These are phyloP conservation scores for Polytolypa hystricis DNA, from an alignment of 2,329 filamentous ascomycete species.

Conservation along the genomic window DNA sequence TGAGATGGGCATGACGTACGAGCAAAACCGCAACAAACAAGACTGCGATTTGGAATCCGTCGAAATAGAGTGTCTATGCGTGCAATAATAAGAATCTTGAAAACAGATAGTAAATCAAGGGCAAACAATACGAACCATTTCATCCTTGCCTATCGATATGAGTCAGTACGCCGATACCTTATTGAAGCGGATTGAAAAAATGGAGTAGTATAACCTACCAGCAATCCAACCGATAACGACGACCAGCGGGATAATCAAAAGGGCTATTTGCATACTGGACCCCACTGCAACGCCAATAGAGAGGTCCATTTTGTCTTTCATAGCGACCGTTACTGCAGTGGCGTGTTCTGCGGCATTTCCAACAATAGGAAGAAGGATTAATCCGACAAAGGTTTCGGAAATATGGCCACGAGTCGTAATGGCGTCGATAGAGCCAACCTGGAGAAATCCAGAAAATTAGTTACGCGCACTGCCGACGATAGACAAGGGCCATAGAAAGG, in stretches of 20 bases:
- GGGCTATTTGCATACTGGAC: conserved; percentile 53
- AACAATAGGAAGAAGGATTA: conserved; percentile 55
- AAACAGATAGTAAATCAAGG: background rate
- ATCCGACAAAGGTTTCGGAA: conserved; percentile 50
- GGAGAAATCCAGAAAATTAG: background rate
- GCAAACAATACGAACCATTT: conserved; percentile 37
- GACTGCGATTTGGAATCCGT: conserved; percentile 70
- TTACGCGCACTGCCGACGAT: background rate
- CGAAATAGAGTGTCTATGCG: conserved; percentile 64
- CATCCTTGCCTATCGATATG: conserved; percentile 33
- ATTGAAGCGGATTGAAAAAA: background rate
- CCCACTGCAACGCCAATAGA: conserved; percentile 56
- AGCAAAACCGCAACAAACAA: conserved; percentile 46
- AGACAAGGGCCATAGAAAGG: background rate
- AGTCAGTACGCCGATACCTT: background rate
- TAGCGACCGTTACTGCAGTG: conserved; percentile 50
- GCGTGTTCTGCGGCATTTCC: conserved; percentile 57
- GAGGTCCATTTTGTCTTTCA: conserved; percentile 60
- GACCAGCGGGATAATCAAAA: conserved; percentile 50
- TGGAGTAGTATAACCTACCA: conserved; percentile 20
- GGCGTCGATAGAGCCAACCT: conserved; percentile 45
- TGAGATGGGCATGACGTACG: conserved; percentile 16
- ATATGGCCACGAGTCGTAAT: conserved; percentile 39
- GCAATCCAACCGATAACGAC: conserved; percentile 53
- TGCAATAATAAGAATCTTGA: background rate